Evolutionary conservation across 768 basidiomycete genomes (phyloP), one percentile per base, ranked within the genome.

Genomic region (Ramaria sp.): DNA sequence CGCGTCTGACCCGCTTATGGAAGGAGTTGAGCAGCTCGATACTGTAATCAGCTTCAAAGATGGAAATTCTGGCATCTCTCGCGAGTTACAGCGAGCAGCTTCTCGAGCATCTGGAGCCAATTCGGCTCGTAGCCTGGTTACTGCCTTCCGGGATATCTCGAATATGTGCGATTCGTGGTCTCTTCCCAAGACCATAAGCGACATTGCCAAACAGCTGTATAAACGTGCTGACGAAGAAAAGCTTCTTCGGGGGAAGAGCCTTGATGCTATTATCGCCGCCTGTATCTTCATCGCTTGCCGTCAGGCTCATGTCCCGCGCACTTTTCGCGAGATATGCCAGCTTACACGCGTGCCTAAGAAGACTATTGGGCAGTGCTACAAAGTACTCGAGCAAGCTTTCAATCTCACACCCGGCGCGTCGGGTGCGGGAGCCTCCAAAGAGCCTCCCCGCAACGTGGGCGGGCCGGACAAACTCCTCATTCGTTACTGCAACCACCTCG

Each of bases 211-310:
- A 70, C 93, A 96, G 73, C 77, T 97, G 9, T 98, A 94, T 77
- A 96, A 95, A 72, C 88, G 94, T 46, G 90, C 91, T 19, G 92
- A 96, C 70, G 95, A 97, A 70, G 93, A 95, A 69, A 91, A 92
- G 67, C 78, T 94, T 22, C 76, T 95, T 3, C 86, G 88, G 48
- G 91, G 91, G 34, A 97, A 97, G 69, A 87, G 88, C 1, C 78
- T 91, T 61, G 88, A 93, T 58, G 93, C 93, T 5, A 85, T 96
- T 66, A 91, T 96, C 60, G 95, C 95, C 30, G 94, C 95, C 1
- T 97, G 95, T 71, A 94, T 98, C 66, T 96, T 98, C 70, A 94
- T 97, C 64, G 95, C 94, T 0, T 96, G 93, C 68, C 80, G 95
- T 38, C 90, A 94, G 70, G 93, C 89, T 7, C 88, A 93, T 63